Evolutionary conservation across 306 rosid genomes (phyloP), one percentile per base, ranked within the genome.

Genomic region (Rosa rugosa): DNA sequence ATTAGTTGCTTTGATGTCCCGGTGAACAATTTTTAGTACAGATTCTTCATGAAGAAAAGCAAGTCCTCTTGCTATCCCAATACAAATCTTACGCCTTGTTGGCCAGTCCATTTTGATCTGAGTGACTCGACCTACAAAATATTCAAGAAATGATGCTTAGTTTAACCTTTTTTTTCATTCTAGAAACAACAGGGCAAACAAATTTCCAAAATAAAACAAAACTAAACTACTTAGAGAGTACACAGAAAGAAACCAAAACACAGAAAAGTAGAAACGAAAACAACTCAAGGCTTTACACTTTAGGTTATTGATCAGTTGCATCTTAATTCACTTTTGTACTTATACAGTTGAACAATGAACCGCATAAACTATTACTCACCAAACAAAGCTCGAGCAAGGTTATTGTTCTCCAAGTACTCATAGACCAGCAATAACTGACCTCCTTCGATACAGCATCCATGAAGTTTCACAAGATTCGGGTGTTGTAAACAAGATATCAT

Each of bases 1-100:
- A 81, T 92, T 92, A 79, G 97, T 85, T 54, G 96, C 91, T 81
- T 92, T 90, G 83, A 92, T 88, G 85, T 89, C 97, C 76, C 90
- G 83, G 68, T 92, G 97, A 68, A 90, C 96, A 69, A 89, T 90
- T 80, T 89, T 90, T 64, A 92, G 82, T 74, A 83, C 82, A 34
- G 97, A 90, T 71, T 90, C 90, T 72, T 90, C 96, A 16, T 89
- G 92, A 42, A 93, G 96, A 83, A 89, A 93, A 70, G 91, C 89
- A 56, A 93, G 83, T 42, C 94, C 97, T 85, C 79, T 93, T n/a
- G 96, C 94, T 74, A 93, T 81, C 65, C 97, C 96, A 7, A 89
- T 74, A 72, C 96, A 91, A 66, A 93, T 91, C 78, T 82, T 85
- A 57, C 65, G 80, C 81, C 96, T 89, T 67, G 86, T 81, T 23